Evolutionary conservation across 768 basidiomycete species (phyloP).

Genomic region (Steccherinum ochraceum): DNA sequence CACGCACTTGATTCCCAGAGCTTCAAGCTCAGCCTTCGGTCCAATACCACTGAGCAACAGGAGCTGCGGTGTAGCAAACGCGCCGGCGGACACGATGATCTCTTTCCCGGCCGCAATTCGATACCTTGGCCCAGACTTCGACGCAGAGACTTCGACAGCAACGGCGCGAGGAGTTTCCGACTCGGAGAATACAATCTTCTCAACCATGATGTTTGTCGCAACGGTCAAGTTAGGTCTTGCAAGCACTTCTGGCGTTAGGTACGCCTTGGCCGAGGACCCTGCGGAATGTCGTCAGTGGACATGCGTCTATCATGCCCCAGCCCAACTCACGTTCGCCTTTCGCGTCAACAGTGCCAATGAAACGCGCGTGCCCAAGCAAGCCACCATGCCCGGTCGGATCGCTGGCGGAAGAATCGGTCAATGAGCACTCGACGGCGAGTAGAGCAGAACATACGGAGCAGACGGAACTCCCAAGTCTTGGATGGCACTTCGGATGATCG

Average conservation of each 20-base stretch:
- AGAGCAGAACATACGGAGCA: too few species aligned
- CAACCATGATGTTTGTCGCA: conserved; percentile 9
- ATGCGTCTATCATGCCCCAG: too few species aligned
- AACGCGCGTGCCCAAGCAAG: not conserved
- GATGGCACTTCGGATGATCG: too few species aligned
- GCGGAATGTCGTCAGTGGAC: not conserved
- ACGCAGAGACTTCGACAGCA: conserved; percentile 9
- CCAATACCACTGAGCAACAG: conserved; percentile 26
- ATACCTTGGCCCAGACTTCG: conserved; percentile 3
- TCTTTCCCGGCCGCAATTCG: conserved; percentile 16
- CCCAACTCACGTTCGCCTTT: conserved; percentile 11
- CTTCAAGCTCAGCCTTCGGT: conserved; percentile 10
- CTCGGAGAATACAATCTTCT: conserved; percentile 16
- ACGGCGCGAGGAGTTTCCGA: not conserved
- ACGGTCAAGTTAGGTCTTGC: conserved; percentile 20
- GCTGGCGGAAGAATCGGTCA: too few species aligned
- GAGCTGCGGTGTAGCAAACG: conserved; percentile 16
- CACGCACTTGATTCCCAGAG: conserved; percentile 15
- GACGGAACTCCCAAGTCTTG: too few species aligned
- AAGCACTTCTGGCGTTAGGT: conserved; percentile 17
- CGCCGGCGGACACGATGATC: conserved; percentile 19
- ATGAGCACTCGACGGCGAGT: too few species aligned
- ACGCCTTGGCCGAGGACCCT: conserved; percentile 24
- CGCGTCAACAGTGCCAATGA: not conserved
- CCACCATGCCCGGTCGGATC: too few species aligned